Conservation (phyloP, 1,139 yeast species). For the Yamadazyma aaseri region DNA sequence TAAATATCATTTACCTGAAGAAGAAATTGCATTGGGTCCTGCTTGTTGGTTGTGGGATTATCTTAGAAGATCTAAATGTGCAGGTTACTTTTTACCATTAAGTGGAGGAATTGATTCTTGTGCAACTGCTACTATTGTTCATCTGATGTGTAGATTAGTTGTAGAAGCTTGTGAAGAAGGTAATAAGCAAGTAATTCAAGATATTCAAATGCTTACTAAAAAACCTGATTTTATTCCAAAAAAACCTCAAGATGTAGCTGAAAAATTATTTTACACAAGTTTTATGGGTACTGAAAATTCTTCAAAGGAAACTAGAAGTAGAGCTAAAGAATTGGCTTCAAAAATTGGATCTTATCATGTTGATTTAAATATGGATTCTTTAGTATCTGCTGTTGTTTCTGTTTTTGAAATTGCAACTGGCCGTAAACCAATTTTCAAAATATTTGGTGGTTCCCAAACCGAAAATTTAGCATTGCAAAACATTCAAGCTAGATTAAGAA, state of each 20-base stretch:
- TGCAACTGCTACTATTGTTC: constrained; percentile 93
- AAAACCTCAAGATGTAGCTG: constrained; percentile 74
- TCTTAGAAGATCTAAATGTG: constrained; percentile 81
- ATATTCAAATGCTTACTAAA: constrained; percentile 63
- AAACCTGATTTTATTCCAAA: constrained; percentile 62
- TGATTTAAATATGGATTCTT: constrained; percentile 85
- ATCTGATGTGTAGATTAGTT: constrained; percentile 89
- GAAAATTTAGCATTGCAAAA: constrained; percentile 94
- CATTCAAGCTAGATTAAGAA: constrained; percentile 91
- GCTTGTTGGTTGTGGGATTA: constrained; percentile 99
- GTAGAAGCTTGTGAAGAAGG: constrained; percentile 64
- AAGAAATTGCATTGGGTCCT: constrained; percentile 96
- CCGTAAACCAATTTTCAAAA: constrained; percentile 78
- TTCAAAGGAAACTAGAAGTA: constrained; percentile 74
- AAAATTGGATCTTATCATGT: constrained; percentile 87
- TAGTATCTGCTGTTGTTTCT: constrained; percentile 70
- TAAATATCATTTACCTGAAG: constrained; percentile 78
- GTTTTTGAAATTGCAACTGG: constrained; percentile 91
- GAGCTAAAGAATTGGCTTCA: constrained; percentile 77
- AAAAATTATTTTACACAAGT: constrained; percentile 77
- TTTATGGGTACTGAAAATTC: constrained; percentile 97
- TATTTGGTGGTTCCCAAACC: constrained; percentile 88
- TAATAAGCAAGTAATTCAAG: constrained; percentile 70
- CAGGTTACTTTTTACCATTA: constrained; percentile 88
- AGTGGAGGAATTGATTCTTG: constrained; percentile 98